Conservation (phyloP, 208 protist genomes). For the Acanthamoeba sp. region DNA sequence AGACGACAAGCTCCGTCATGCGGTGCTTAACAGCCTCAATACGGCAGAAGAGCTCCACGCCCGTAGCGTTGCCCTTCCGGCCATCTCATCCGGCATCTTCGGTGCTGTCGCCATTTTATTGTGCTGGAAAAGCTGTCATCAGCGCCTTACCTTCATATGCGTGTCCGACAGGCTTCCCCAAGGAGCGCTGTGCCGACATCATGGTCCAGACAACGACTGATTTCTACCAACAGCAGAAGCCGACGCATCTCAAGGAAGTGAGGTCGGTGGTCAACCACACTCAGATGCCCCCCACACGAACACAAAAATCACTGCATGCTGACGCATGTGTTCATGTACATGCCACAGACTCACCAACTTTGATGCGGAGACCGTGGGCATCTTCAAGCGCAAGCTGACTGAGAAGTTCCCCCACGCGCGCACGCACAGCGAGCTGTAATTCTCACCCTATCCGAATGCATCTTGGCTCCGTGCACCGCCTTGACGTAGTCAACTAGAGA, state of each 20-base stretch:
- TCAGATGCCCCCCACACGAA: background rate
- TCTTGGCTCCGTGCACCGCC: too few relatives aligned
- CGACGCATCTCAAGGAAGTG: background rate
- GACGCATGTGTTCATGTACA: background rate
- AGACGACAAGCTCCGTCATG: background rate
- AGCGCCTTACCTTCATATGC: background rate
- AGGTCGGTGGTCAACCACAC: background rate
- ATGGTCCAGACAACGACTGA: constrained; percentile 51
- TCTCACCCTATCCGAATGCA: too few relatives aligned
- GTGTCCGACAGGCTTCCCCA: constrained; percentile 43
- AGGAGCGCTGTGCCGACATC: constrained; percentile 65
- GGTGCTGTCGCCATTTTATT: background rate
- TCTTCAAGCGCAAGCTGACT: background rate
- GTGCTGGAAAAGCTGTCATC: background rate
- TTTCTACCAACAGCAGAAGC: constrained; percentile 34
- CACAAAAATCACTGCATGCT: background rate
- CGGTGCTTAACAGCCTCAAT: constrained; percentile 46
- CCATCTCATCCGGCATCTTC: constrained; percentile 59
- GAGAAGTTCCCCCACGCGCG: background rate
- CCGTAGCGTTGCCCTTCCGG: background rate
- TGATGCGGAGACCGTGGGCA: background rate
- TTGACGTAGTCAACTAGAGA: too few relatives aligned
- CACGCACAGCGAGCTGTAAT: background rate
- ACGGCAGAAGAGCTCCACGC: background rate
- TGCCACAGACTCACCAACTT: background rate